Base-by-base conservation (phyloP, 768 basidiomycete genomes). In the Daedalea quercina region DNA sequence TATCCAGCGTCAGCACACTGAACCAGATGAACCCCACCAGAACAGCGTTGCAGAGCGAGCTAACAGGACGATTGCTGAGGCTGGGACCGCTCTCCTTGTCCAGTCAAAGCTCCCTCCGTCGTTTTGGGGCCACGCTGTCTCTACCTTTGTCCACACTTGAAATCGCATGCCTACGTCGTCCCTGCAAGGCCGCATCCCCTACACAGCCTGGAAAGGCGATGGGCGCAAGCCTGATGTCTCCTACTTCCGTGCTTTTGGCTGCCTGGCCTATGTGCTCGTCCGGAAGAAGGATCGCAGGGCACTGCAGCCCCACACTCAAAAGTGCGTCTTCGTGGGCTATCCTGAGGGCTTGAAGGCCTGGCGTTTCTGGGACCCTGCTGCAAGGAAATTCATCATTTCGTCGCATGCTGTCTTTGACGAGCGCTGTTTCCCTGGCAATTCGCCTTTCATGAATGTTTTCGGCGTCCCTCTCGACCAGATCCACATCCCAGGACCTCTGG, bases 221-320 rank as follows among this genome's bases (percentile, higher is more conserved):
- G 48, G 48, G 3, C 19, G 37, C 0, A 63, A 60, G 50, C 69
- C 67, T 1, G 54, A 69, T 48, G 57, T 72, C 20, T 42, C 58
- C 0, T 60, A 71, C 56, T 61, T 76, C 22, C 58, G 67, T 6
- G 65, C 70, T 19, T 75, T 65, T 46, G 71, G 74, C 2, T 74
- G 71, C 47, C 57, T 56, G 40, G 70, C 70, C 17, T 75, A 72
- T 63, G 73, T 71, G 25, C 65, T 63, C 49, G 59, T 72, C 7
- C 67, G 64, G 49, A 68, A 67, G 51, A 65, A 74, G 51, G 65
- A 73, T 57, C 50, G 65, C 12, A 65, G 58, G 35, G 57, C 46
- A 0, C 54, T 64, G 42, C 46, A 54, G 41, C 40, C 56, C 1
- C 59, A 65, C 44, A 54, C 57, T 26, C 31, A 54, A 26, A 67